Evolutionary conservation across 2,329 filamentous ascomycete species (phyloP).

Genomic region (Ascochyta viciae-villosae): DNA sequence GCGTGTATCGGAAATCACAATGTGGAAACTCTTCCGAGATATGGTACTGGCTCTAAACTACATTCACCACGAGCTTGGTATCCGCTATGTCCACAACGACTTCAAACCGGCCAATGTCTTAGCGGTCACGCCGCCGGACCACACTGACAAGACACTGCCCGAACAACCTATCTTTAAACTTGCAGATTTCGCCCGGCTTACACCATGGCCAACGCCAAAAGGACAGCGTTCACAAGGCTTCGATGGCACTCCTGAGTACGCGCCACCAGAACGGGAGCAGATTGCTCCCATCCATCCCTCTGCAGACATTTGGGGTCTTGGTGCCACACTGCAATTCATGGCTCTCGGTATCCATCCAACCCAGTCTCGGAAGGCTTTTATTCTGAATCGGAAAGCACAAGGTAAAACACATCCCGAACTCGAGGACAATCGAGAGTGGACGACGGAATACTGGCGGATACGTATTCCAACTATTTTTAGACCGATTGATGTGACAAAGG

Average conservation of each 20-base stretch:
- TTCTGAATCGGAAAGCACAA: constrained; percentile 2
- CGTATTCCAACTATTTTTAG: constrained; percentile 15
- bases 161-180: constrained; percentile 35
- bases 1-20: constrained; percentile 26
- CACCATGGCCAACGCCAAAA: background rate
- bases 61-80: constrained; percentile 26
- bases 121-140: constrained; percentile 51
- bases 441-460: background rate
- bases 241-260: constrained; percentile 30
- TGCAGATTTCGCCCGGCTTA: constrained; percentile 29
- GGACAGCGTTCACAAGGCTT: background rate
- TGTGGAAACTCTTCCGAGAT: constrained; percentile 39
- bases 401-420: background rate
- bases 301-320: constrained; percentile 33
- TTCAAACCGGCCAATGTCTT: constrained; percentile 94
- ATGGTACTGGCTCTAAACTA: constrained; percentile 30
- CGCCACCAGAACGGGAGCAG: constrained; percentile 22
- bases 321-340: constrained; percentile 30
- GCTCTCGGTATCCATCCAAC: constrained; percentile 19
- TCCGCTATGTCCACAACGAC: constrained; percentile 78
- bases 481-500: constrained; percentile 13
- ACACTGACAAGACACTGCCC: constrained; percentile 11
- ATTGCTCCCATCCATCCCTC: constrained; percentile 18
- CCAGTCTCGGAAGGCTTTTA: constrained; percentile 17
- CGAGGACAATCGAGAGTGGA: constrained; percentile 9